Percentiles rank a stretch among this genome's conserved stretches.
Evolutionary conservation across 139 green algal species (phyloP).

Genomic region (Protoeuglena noctilucae): DNA sequence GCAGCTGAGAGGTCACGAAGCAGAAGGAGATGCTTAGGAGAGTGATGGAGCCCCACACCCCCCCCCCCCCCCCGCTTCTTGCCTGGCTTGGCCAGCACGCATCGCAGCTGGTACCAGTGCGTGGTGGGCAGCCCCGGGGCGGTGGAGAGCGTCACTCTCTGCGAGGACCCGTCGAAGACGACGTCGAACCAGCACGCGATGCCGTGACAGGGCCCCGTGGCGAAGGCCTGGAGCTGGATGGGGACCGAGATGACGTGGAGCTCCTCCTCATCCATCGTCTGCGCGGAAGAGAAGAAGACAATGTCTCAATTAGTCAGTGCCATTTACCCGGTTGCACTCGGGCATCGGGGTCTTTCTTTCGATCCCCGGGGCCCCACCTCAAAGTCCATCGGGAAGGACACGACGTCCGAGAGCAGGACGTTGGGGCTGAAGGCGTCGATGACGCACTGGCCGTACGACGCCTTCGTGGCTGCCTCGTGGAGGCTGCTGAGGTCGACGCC

Average conservation of each 20-base stretch:
- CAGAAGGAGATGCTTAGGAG: too few species aligned
- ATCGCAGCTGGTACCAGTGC: conserved; percentile 79
- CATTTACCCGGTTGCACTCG: too few species aligned
- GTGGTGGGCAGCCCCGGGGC: conserved; percentile 77
- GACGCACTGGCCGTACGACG: conserved; percentile 72
- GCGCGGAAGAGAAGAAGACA: too few species aligned
- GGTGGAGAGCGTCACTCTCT: conserved; percentile 61
- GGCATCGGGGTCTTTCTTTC: too few species aligned
- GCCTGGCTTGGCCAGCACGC: conserved; percentile 40
- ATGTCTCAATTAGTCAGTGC: too few species aligned
- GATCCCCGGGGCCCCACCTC: too few species aligned
- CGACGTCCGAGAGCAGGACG: conserved; percentile 38
- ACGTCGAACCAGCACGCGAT: conserved; percentile 92
- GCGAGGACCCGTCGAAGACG: conserved; percentile 53
- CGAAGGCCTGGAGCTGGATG: conserved; percentile 25
- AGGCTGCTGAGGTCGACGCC: conserved; percentile 67
- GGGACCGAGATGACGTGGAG: conserved; percentile 69
- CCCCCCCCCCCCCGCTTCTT: background rate
- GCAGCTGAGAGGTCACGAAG: too few species aligned
- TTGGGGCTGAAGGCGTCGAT: conserved; percentile 76
- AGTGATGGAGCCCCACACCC: too few species aligned
- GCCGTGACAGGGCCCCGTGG: conserved; percentile 49
- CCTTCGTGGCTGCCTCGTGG: conserved; percentile 35
- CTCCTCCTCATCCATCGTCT: conserved; percentile 36
- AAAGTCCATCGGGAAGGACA: conserved; percentile 61